These are phyloP conservation scores for Dispira simplex DNA, from an alignment of 192 early-diverging fungal genomes.

Conservation along the genomic window DNA sequence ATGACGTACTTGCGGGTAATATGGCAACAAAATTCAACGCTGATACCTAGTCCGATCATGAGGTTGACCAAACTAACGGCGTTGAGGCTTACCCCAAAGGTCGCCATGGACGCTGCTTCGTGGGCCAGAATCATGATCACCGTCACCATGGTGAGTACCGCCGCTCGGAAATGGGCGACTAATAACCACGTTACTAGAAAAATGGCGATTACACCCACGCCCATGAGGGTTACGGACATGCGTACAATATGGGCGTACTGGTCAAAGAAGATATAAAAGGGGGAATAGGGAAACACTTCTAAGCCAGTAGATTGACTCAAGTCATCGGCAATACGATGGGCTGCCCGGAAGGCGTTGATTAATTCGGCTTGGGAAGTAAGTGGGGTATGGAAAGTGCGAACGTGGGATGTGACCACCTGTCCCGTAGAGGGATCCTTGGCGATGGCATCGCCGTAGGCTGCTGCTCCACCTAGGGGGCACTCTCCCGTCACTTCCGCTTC, in stretches of 20 bases:
- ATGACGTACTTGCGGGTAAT: conserved; percentile 39
- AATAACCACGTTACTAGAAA: conserved; percentile 32
- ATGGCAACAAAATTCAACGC: conserved; percentile 52
- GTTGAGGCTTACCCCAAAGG: conserved; percentile 40
- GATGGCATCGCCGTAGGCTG: conserved; percentile 44
- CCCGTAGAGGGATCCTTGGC: conserved; percentile 18
- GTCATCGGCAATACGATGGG: conserved; percentile 36
- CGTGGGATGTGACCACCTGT: conserved; percentile 33
- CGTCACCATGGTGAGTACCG: conserved; percentile 30
- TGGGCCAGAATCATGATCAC: conserved; percentile 42
- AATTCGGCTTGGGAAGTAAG: conserved; percentile 37
- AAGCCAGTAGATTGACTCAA: conserved; percentile 23
- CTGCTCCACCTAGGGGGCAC: conserved; percentile 45
- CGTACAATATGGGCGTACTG: conserved; percentile 39
- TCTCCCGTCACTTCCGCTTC: conserved; percentile 27
- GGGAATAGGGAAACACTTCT: conserved; percentile 40
- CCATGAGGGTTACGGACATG: conserved; percentile 30
- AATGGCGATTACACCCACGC: conserved; percentile 33
- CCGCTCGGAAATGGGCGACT: conserved; percentile 32
- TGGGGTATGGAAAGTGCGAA: conserved; percentile 42
- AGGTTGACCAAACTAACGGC: conserved; percentile 47
- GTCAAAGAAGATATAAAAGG: conserved; percentile 53
- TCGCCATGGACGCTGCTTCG: conserved; percentile 35
- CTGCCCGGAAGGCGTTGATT: conserved; percentile 35
- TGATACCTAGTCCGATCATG: conserved; percentile 47